Base-by-base conservation (phyloP, 306 rosid genomes). In the Fagus sylvatica region DNA sequence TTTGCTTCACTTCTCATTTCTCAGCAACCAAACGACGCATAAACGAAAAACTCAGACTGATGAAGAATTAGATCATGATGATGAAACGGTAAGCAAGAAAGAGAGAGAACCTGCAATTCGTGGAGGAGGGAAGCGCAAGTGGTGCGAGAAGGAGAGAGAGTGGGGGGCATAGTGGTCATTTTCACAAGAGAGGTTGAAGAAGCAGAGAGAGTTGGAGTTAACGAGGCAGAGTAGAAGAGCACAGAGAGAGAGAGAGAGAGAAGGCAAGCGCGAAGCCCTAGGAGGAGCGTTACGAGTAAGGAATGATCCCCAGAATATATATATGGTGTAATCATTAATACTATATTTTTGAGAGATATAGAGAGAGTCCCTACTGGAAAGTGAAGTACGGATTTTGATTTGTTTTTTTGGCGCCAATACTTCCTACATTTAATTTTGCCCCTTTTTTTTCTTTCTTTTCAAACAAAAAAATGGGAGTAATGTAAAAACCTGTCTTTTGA, bases 61-160 rank as follows among this genome's bases (percentile, higher is more conserved):
- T 22, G 0, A 0, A 22, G 28, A 22, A 22, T 22, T 22, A n/a
- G 34, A 36, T 3, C 46, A 67, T 33, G 46, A 19, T 15, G 28
- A 34, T 17, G n/a, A 73, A 55, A 53, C n/a, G 11, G 49, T 33
- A 17, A 72, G 42, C 42, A 61, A 17, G 41, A 13, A 2, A 56
- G 48, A 6, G 1, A 39, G 64, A 59, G 65, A 79, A 89, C 98
- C 97, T 94, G 97, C 86, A 94, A 91, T 72, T 94, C 89, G 17
- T 75, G 90, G 67, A 94, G 97, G 68, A 94, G 95, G 55, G 98
- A 94, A 69, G 93, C 97, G 76, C 98, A 94, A 73, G 98, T 92
- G 40, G 97, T 92, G 69, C 91, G 95, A 79, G 98, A 85, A 37
- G 97, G 91, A 30, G 94, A 92, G 67, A 86, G 17, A 17, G 91